phyloP scores from a whole-genome alignment of 2,329 filamentous ascomycete genomes.

The Zymoseptoria ardabiliae region DNA sequence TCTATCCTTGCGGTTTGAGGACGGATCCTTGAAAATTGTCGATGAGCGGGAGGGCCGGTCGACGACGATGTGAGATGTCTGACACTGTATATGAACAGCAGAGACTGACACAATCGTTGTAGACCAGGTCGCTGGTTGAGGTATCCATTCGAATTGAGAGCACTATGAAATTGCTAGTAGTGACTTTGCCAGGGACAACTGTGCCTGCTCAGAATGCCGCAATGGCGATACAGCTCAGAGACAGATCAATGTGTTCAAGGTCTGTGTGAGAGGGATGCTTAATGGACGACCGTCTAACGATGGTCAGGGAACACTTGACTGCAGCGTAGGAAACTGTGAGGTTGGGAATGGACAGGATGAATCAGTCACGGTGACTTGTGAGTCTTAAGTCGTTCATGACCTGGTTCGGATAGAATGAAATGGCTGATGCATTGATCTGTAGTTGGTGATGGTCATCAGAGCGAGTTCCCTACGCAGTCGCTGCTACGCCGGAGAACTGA shows the following conservation, averaged over 20 bases:
- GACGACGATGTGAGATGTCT: slow-evolving; percentile 10
- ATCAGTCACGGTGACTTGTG: slow-evolving; percentile 15
- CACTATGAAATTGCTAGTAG: not conserved
- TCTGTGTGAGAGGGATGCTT: not conserved
- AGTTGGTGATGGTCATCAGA: slow-evolving; percentile 22
- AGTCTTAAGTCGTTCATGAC: not conserved
- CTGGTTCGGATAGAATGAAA: slow-evolving; percentile 2
- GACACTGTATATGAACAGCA: not conserved
- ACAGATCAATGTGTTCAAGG: slow-evolving; percentile 27
- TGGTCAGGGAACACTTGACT: not conserved
- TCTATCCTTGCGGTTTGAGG: slow-evolving; percentile 9
- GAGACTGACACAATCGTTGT: not conserved
- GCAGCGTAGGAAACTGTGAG: slow-evolving; percentile 9
- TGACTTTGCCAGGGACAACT: slow-evolving; percentile 20
- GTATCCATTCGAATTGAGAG: slow-evolving; percentile 1
- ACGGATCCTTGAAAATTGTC: slow-evolving; percentile 13
- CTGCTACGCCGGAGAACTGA: slow-evolving; percentile 9
- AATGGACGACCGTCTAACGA: not conserved
- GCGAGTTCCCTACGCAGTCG: slow-evolving; percentile 6
- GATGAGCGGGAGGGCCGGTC: slow-evolving; percentile 11
- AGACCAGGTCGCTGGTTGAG: slow-evolving; percentile 18
- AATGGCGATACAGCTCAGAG: slow-evolving; percentile 26
- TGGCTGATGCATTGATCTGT: not conserved
- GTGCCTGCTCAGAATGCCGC: slow-evolving; percentile 22
- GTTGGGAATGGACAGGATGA: not conserved